Percentiles rank a stretch among this genome's conserved stretches.
Conservation (phyloP, 1,139 yeast species). For the Lodderomyces orthopsilosis region DNA sequence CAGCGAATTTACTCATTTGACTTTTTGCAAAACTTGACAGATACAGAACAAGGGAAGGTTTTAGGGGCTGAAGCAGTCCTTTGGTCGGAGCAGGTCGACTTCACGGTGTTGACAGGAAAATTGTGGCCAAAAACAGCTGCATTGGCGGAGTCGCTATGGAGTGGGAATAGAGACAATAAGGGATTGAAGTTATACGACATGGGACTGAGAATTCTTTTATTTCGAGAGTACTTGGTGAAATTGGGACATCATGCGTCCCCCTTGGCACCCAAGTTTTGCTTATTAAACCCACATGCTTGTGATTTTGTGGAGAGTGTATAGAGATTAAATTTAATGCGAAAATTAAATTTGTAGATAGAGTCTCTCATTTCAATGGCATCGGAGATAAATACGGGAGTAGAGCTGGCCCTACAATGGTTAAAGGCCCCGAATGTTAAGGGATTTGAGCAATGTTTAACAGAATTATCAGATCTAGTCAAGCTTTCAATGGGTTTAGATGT, state of each 20-base stretch:
- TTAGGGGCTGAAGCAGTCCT: conserved; percentile 47
- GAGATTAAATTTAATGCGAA: neutral
- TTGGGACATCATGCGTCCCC: conserved; percentile 39
- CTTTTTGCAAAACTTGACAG: conserved; percentile 34
- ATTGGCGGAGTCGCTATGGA: conserved; percentile 46
- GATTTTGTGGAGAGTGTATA: conserved; percentile 17
- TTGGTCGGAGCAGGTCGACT: conserved; percentile 48
- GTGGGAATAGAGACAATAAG: conserved; percentile 35
- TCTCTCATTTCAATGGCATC: neutral
- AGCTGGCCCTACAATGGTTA: conserved; percentile 1
- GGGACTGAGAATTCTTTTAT: conserved; percentile 41
- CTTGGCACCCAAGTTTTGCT: conserved; percentile 41
- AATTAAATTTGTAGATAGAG: neutral
- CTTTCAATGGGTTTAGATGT: neutral
- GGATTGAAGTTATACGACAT: conserved; percentile 35
- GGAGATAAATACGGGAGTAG: neutral
- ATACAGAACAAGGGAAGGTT: conserved; percentile 29
- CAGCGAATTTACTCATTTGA: conserved; percentile 45
- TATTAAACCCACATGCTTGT: conserved; percentile 41
- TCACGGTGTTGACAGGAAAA: conserved; percentile 34
- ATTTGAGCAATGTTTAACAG: conserved; percentile 2
- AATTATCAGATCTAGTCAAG: neutral
- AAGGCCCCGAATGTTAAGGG: conserved; percentile 1
- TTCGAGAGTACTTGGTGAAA: conserved; percentile 42
- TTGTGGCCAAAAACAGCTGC: conserved; percentile 52